A percentile compares a stretch with the other conserved stretches of the same genome.
Evolutionary conservation across 2,329 filamentous ascomycete genomes (phyloP).

Genomic region (Xylaria sp.): DNA sequence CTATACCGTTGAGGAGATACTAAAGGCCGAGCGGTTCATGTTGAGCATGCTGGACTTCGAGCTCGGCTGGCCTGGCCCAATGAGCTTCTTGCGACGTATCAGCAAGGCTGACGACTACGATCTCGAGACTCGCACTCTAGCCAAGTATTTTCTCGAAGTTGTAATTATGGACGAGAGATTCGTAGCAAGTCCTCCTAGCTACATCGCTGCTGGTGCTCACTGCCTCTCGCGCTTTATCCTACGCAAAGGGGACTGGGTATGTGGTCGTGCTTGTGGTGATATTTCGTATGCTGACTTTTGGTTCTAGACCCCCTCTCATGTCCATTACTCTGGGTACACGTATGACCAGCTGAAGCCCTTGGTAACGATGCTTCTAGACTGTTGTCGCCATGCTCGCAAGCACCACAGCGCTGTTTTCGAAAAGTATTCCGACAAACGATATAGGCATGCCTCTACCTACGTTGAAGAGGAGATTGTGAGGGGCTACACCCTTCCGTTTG

Average conservation of each 20-base stretch:
- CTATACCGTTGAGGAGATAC: constrained; percentile 87
- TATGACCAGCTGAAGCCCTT: constrained; percentile 81
- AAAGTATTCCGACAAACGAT: constrained; percentile 88
- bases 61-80: constrained; percentile 96
- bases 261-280: constrained; percentile 43
- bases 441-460: constrained; percentile 81
- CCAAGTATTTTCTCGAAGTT: constrained; percentile 97
- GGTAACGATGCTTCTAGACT: constrained; percentile 80
- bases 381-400: constrained; percentile 78
- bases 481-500: constrained; percentile 58
- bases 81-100: constrained; percentile 96
- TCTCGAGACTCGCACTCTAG: constrained; percentile 89
- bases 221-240: constrained; percentile 89
- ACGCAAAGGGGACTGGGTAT: constrained; percentile 91
- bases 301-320: constrained; percentile 74
- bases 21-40: constrained; percentile 98
- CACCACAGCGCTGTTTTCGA: constrained; percentile 90
- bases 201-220: constrained; percentile 87
- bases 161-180: constrained; percentile 99
- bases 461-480: constrained; percentile 75
- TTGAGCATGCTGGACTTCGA: constrained; percentile 95
- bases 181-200: constrained; percentile 88
- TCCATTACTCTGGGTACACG: constrained; percentile 94
- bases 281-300: constrained; percentile 44
- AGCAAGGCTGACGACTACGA: constrained; percentile 99